phyloP scores from a whole-genome alignment of 139 green algal genomes.

The Astrephomene gubernaculifera region DNA sequence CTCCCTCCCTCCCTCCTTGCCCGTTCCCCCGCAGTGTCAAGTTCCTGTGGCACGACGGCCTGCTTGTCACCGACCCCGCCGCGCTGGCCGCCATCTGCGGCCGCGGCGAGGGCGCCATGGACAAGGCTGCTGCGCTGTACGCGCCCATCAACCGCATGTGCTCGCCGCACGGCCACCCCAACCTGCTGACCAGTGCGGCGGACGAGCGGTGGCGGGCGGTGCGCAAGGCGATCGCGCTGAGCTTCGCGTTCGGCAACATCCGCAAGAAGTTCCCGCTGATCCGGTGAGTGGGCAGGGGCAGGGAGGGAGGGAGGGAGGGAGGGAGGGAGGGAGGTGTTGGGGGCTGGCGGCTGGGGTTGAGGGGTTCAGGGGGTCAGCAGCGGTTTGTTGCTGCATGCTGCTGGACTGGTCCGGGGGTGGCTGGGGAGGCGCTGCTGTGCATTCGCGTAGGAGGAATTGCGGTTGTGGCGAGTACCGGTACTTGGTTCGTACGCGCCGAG shows the following conservation, averaged over 20 bases:
- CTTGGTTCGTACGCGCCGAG: too few relatives aligned
- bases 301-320: background rate
- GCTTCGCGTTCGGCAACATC: constrained; percentile 70
- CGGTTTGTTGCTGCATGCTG: too few relatives aligned
- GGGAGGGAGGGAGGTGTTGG: too few relatives aligned
- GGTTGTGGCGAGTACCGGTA: too few relatives aligned
- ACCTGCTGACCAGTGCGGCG: constrained; percentile 65
- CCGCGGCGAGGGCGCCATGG: constrained; percentile 55
- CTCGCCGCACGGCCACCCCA: constrained; percentile 49
- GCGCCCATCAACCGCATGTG: constrained; percentile 61
- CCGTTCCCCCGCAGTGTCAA: constrained; percentile 30
- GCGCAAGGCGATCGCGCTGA: constrained; percentile 70
- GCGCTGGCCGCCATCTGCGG: constrained; percentile 59
- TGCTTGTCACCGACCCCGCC: constrained; percentile 60
- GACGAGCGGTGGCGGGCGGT: constrained; percentile 63
- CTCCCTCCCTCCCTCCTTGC: background rate
- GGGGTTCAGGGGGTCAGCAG: too few relatives aligned
- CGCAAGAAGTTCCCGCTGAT: constrained; percentile 61
- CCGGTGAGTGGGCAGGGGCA: constrained; percentile 30
- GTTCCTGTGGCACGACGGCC: constrained; percentile 57
- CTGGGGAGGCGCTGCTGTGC: too few relatives aligned
- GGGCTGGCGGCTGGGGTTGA: too few relatives aligned
- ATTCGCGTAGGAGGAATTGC: too few relatives aligned
- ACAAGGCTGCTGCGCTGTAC: constrained; percentile 58
- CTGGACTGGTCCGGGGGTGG: too few relatives aligned